Base-by-base conservation (phyloP, 441 rosid species). In the Populus hybrid region DNA sequence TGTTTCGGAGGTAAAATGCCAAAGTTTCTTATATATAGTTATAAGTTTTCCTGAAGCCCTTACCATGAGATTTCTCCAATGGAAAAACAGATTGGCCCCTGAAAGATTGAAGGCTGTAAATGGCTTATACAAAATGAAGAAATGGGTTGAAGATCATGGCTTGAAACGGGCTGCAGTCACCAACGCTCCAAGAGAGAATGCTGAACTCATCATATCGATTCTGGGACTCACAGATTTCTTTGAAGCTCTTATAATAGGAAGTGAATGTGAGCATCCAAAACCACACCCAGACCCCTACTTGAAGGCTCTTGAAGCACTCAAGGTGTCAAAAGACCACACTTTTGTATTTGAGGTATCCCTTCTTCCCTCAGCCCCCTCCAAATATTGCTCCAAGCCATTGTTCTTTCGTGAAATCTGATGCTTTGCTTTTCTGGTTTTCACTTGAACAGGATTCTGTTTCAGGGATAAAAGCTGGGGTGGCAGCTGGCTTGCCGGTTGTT, bases 401-500 rank as follows among this genome's bases (percentile, higher is more conserved):
- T 50, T 32, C 42, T 38, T 38, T 38, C 0, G 21, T 38, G 64
- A 69, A 40, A 23, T 38, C 42, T 9, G 42, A 38, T 2, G 42
- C 42, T 38, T 38, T 4, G 59, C 42, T 28, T 21, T 28, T 20
- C n/a, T 78, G 68, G 46, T 80, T 34, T 63, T 61, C 75, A 8
- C 71, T 38, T 70, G 72, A 73, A 7, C 42, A 91, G 95, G 98
- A 94, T 82, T 96, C 98, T 2, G 83, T 86, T 70, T 94, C 98
- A 2, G 97, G 98, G 79, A 95, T 94, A 67, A 90, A 74, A 84
- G 97, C 98, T 30, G 99, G 98, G 79, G 99, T 94, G 77, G 97
- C 94, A 28, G 98, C 98, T 42, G 98, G 96, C 11, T 83, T 94
- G 91, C 97, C 94, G 0, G 98, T 93, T 73, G 72, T 90, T 64